Evolutionary conservation across 257 asterid species (phyloP).

Genomic region (Cordia subcordata): DNA sequence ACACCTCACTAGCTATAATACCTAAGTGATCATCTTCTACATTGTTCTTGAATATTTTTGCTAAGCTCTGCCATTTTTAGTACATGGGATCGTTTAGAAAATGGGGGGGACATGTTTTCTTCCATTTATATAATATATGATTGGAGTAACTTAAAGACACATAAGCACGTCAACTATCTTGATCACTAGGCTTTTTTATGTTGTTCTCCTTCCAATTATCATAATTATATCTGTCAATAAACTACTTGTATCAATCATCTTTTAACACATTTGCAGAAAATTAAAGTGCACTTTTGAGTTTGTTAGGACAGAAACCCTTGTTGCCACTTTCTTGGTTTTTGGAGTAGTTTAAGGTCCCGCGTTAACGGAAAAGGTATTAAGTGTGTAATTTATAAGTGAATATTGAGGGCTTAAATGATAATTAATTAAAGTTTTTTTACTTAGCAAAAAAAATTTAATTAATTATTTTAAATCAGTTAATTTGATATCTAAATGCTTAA

Average conservation of each 20-base stretch:
- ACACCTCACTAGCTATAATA: slow-evolving; percentile 5
- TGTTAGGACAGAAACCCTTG: no score
- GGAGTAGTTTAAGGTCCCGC: no score
- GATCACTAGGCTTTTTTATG: slow-evolving; percentile 4
- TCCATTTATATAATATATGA: slow-evolving; percentile 1
- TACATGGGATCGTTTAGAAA: slow-evolving; percentile 7
- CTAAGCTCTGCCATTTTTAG: no score
- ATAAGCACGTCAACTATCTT: background rate
- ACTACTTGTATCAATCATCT: slow-evolving; percentile 27
- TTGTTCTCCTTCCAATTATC: slow-evolving; percentile 6
- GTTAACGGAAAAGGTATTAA: no score
- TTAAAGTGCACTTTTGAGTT: no score
- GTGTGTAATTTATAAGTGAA: no score
- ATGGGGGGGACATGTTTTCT: slow-evolving; percentile 4
- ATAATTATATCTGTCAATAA: slow-evolving; percentile 6
- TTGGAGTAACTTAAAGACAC: slow-evolving; percentile 14
- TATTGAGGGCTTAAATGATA: no score
- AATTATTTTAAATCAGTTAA: no score
- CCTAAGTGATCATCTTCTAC: slow-evolving; percentile 20
- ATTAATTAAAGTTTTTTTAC: no score
- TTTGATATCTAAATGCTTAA: no score
- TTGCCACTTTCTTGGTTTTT: no score
- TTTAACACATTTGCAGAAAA: slow-evolving; percentile 11
- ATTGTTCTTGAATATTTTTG: slow-evolving; percentile 14
- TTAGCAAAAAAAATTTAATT: no score